Conservation (phyloP, 441 rosid species). For the Populus hybrid region DNA sequence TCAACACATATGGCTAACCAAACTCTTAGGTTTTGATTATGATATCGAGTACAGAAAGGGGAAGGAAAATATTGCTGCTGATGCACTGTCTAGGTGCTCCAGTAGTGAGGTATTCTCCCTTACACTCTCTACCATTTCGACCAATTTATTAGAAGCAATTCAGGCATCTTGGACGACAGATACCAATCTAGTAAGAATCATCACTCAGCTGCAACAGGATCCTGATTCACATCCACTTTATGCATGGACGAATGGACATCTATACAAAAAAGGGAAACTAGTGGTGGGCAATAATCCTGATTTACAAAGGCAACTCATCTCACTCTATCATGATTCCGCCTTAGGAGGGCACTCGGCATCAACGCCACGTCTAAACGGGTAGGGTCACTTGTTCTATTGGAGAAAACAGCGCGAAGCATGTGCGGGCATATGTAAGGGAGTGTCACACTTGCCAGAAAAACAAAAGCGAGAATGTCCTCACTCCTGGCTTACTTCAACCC, state of each 20-base stretch:
- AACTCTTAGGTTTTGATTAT: background rate
- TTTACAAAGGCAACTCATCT: background rate
- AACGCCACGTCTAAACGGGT: too few relatives aligned
- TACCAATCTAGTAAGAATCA: too few relatives aligned
- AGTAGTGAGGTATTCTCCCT: background rate
- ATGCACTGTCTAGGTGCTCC: background rate
- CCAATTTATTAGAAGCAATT: too few relatives aligned
- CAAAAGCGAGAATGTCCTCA: background rate
- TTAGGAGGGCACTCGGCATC: background rate
- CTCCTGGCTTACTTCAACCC: background rate
- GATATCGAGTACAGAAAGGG: background rate
- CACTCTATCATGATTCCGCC: background rate
- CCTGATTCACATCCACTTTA: too few relatives aligned
- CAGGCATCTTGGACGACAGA: too few relatives aligned
- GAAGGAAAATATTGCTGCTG: background rate
- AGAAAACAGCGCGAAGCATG: background rate
- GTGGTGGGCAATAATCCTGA: background rate
- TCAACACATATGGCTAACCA: background rate
- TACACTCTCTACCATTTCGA: too few relatives aligned
- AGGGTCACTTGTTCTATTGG: background rate
- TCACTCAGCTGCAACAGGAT: too few relatives aligned
- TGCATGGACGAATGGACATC: background rate
- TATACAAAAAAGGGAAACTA: background rate
- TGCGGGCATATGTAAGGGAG: fast-evolving
- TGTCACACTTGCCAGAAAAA: background rate